A percentile compares a stretch with the other conserved stretches of the same genome.
Evolutionary conservation across 345 rosid genomes (phyloP).

Genomic region (Citrus trifoliata): DNA sequence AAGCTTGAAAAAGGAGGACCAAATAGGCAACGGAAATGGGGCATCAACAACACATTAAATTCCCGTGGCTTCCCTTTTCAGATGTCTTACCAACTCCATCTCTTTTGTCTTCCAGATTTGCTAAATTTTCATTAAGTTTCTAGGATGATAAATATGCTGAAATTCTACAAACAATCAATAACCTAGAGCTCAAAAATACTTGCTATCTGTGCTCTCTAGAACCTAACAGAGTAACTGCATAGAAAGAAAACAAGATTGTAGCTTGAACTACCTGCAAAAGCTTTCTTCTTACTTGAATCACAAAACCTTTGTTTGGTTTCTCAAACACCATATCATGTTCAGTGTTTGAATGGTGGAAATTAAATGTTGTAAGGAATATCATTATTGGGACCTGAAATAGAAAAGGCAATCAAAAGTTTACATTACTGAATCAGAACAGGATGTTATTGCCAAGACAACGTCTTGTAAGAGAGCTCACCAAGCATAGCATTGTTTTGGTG

Average conservation of each 20-base stretch:
- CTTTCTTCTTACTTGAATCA: conserved; percentile 50
- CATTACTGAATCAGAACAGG: background rate
- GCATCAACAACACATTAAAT: conserved; percentile 1
- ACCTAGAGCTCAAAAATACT: background rate
- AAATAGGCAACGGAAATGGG: background rate
- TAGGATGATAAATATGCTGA: background rate
- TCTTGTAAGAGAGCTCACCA: conserved; percentile 37
- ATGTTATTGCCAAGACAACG: background rate
- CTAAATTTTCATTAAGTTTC: background rate
- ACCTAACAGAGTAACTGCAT: background rate
- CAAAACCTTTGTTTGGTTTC: conserved; percentile 40
- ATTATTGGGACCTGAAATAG: conserved; percentile 50
- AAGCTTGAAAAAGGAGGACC: background rate
- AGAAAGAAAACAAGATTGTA: conserved; percentile 11
- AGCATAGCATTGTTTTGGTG: conserved; percentile 59
- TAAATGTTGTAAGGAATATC: conserved; percentile 50
- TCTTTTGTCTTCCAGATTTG: background rate
- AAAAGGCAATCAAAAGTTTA: background rate
- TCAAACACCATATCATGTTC: conserved; percentile 21
- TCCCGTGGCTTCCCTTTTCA: background rate
- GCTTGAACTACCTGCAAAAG: conserved; percentile 58
- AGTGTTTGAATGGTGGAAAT: conserved; percentile 29
- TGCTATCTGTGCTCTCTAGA: background rate
- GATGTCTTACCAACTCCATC: background rate
- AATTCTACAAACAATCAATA: background rate